Evolutionary conservation across 176 grass and related monocot species (phyloP).

Genomic region (Pontederia crassipes): DNA sequence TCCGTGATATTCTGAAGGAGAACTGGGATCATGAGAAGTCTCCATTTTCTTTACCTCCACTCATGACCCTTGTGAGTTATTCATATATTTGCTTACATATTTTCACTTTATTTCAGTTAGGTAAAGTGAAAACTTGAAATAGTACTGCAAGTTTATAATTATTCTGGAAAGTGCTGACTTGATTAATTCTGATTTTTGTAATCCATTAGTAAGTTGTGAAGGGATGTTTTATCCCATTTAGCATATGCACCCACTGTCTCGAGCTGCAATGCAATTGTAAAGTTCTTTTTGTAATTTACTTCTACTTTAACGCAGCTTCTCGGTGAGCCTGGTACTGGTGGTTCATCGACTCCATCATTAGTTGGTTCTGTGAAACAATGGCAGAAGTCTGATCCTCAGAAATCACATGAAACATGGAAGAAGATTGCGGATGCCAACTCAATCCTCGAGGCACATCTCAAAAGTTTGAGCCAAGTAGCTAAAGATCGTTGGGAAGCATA

Average conservation of each 20-base stretch:
- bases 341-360: slow-evolving; percentile 93
- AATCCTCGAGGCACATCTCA: slow-evolving; percentile 54
- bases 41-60: slow-evolving; percentile 74
- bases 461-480: slow-evolving; percentile 54
- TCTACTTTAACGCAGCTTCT: slow-evolving; percentile 48
- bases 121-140: not conserved
- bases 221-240: no score
- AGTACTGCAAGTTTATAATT: not conserved
- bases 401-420: slow-evolving; percentile 64
- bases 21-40: slow-evolving; percentile 83
- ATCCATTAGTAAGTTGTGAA: no score
- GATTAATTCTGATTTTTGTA: no score
- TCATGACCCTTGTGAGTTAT: slow-evolving; percentile 73
- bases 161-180: no score
- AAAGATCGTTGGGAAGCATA: slow-evolving; percentile 46
- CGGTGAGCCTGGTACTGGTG: slow-evolving; percentile 86
- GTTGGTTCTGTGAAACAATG: slow-evolving; percentile 84
- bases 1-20: slow-evolving; percentile 48
- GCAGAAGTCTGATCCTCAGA: slow-evolving; percentile 71
- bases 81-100: slow-evolving; percentile 3
- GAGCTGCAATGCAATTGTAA: not conserved
- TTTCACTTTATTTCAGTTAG: not conserved
- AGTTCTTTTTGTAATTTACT: not conserved
- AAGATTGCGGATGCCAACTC: slow-evolving; percentile 61
- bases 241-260: not conserved